Conservation (phyloP, 148 eudicot species). For the Persicaria maculosa region DNA sequence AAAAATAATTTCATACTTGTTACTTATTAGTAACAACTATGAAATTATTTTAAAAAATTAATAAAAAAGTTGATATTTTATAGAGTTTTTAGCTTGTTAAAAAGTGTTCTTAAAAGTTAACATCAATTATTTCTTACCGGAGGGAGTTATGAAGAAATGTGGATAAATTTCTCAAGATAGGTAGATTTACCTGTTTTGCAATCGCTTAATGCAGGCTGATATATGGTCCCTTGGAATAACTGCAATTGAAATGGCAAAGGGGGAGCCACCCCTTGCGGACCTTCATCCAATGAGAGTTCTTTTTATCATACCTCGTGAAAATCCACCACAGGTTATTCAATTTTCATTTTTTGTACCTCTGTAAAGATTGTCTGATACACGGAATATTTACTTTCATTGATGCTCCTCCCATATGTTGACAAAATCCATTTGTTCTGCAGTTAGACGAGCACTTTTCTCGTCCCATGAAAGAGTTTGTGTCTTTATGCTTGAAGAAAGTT, state of each 20-base stretch:
- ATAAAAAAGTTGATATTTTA: too few relatives aligned
- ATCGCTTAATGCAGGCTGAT: conserved; percentile 61
- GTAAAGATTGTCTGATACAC: background rate
- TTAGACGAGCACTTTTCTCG: conserved; percentile 97
- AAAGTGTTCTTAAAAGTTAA: too few relatives aligned
- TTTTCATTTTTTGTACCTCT: background rate
- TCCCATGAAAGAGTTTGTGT: conserved; percentile 87
- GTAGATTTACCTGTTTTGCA: background rate
- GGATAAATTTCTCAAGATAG: background rate
- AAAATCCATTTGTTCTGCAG: conserved; percentile 31
- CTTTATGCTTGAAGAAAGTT: conserved; percentile 72
- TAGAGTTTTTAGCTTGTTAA: too few relatives aligned
- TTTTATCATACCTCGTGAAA: conserved; percentile 95
- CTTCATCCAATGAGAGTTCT: conserved; percentile 99
- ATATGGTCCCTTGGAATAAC: conserved; percentile 98
- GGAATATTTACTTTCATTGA: background rate
- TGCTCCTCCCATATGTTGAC: background rate
- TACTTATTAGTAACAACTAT: too few relatives aligned
- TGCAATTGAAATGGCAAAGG: conserved; percentile 97
- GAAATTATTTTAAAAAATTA: too few relatives aligned
- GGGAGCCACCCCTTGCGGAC: conserved; percentile 97
- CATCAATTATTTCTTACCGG: too few relatives aligned
- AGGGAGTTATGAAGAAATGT: background rate
- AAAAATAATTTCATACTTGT: too few relatives aligned
- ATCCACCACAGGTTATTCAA: conserved; percentile 81